Base-by-base conservation (phyloP, 768 basidiomycete species). In the Panaeolus cyanescens region DNA sequence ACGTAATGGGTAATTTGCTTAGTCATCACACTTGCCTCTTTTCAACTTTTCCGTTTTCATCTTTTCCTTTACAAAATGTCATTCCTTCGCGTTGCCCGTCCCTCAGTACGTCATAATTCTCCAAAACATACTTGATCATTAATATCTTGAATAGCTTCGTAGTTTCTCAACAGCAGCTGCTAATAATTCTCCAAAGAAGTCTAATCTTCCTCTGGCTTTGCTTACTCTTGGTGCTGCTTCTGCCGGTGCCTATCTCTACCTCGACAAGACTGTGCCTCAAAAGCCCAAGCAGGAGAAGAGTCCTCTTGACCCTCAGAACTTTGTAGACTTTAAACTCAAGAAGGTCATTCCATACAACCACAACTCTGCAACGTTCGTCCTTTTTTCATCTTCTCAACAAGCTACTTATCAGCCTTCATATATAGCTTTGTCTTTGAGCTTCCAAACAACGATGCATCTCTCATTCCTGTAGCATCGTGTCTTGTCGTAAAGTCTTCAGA, bases 331-430 rank as follows among this genome's bases (percentile, higher is more conserved):
- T 75, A 88, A 87, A 71, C 85, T 99, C 68, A 91, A 91, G 74
- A 85, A 87, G 69, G 74, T 93, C 62, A 77, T 87, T 62, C 89
- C 89, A 0, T 97, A 96, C 82, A 99, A 97, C 84, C 91, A 98
- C 84, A 97, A 99, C 77, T 91, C 94, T 13, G 80, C 92, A 32
- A 86, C 83, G 87, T 95, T 64, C 59, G 82, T 65, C 40, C 30
- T 37, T 54, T 34, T 57, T 13, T 39, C 32, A 32, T 22, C 7
- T 30, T 20, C 54, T 25, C n/a, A 30, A 37, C 37, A 30, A 6
- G 55, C 19, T 30, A 56, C 37, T 42, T 40, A 32, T 17, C 37
- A 20, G 5, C 56, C 20, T 22, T 28, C 13, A 58, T 4, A 31
- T 56, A 3, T 60, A 92, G 91, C 66, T 95, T 91, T 71, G 77